Evolutionary conservation across 352 stramenopile genomes (phyloP), one percentile per base, ranked within the genome.

Genomic region (Phytophthora colocasiae): DNA sequence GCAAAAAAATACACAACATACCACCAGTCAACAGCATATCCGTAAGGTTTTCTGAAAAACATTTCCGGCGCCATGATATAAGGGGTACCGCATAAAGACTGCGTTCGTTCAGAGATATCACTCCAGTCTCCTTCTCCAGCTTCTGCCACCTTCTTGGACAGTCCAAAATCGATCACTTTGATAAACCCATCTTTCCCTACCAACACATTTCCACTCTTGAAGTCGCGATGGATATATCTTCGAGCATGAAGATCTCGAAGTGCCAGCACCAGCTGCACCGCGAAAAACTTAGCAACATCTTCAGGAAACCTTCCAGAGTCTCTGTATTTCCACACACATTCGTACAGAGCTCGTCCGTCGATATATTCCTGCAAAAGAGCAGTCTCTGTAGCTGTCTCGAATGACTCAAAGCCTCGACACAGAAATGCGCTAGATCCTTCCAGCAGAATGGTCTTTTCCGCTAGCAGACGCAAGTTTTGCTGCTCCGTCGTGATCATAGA

Each of bases 131-230:
- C 24, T 2, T 44, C 34, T 54, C 47, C 31, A 60, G 38, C 54
- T 10, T 9, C 26, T 2, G 15, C 27, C 19, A 72, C 41, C 8
- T 63, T 50, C 51, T 75, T 86, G 17, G 87, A 75, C 47, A 95
- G 75, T 26, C 87, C 87, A 69, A 90, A 93, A 70, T 95, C 87
- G 41, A 95, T 90, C 24, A 95, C 70, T 44, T 82, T 83, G 9
- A 53, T 67, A 26, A 77, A 73, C 6, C 87, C 85, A 3, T 63
- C 26, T 5, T 38, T 62, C 17, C 74, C 66, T 9, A 92, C 54
- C 15, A 95, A 52, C 2, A 93, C 61, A 48, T 95, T 95, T 14
- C 87, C 87, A 49, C 81, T 95, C 60, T 95, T 95, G 12, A 95
- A 58, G 29, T 95, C 87, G 14, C 87, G 83, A 51, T 95, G 85